Evolutionary conservation across 345 rosid genomes (phyloP).

Genomic region (Eucalyptus leucophloia): DNA sequence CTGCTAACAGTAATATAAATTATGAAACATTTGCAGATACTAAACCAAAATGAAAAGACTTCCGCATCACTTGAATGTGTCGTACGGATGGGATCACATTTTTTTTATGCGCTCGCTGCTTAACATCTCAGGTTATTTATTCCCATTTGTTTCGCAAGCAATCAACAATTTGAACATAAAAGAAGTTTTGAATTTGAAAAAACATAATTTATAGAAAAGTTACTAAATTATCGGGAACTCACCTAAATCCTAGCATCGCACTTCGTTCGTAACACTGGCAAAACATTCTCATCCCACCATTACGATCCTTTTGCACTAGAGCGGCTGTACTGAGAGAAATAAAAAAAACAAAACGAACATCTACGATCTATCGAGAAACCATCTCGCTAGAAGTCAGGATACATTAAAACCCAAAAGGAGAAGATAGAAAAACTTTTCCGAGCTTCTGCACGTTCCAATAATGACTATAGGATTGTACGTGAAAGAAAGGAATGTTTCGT

Average conservation of each 20-base stretch:
- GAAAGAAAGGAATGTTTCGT: neutral
- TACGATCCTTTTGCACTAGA: neutral
- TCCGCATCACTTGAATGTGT: neutral
- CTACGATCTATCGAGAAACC: neutral
- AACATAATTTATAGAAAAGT: neutral
- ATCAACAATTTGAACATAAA: neutral
- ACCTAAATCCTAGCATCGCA: neutral
- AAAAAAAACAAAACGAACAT: neutral
- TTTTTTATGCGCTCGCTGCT: fast-evolving
- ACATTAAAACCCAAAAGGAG: neutral
- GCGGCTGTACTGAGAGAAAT: neutral
- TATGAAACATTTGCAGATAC: neutral
- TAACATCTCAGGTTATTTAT: neutral
- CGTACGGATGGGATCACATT: neutral
- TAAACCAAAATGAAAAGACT: neutral
- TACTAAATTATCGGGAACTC: neutral
- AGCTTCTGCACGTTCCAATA: neutral
- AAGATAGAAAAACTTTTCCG: neutral
- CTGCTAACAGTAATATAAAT: neutral
- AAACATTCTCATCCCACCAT: neutral
- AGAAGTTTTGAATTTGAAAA: neutral
- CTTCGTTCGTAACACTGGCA: neutral
- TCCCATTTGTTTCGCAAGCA: neutral
- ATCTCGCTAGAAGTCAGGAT: neutral
- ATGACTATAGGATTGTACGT: neutral